A percentile compares a stretch with the other conserved stretches of the same genome.
These are phyloP conservation scores for Plasmodium gallinaceum DNA, from an alignment of 169 alveolate species.

Conservation along the genomic window DNA sequence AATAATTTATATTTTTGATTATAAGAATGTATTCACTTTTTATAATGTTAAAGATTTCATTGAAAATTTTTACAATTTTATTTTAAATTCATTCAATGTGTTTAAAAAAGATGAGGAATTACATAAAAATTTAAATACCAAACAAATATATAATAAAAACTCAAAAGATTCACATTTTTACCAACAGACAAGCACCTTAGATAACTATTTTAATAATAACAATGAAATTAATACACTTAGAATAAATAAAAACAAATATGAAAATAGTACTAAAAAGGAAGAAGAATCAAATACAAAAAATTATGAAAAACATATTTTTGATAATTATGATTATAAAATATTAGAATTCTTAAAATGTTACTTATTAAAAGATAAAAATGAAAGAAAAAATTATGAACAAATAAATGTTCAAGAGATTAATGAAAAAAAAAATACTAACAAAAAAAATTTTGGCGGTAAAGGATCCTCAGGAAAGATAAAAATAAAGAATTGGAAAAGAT, in stretches of 20 bases:
- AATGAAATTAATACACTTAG: no score
- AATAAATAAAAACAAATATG: not conserved
- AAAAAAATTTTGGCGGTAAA: constrained; percentile 75
- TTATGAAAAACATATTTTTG: constrained; percentile 55
- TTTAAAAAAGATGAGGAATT: constrained; percentile 3
- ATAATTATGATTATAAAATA: constrained; percentile 51
- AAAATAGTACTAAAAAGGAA: not conserved
- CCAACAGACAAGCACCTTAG: no score
- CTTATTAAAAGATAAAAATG: constrained; percentile 47
- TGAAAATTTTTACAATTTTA: constrained; percentile 73
- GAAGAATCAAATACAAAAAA: constrained; percentile 4
- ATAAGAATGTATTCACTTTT: constrained; percentile 73
- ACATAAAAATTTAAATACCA: not conserved
- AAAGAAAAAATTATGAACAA: constrained; percentile 62
- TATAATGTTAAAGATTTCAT: constrained; percentile 80
- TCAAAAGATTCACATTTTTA: no score
- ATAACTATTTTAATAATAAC: no score
- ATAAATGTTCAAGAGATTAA: constrained; percentile 33
- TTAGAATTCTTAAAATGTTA: constrained; percentile 52
- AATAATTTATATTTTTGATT: constrained; percentile 75
- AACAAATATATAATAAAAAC: not conserved
- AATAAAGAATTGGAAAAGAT: constrained; percentile 75
- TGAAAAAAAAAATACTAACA: constrained; percentile 47
- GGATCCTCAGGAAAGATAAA: constrained; percentile 71
- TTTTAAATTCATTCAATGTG: constrained; percentile 41